A percentile compares a stretch with the other conserved stretches of the same genome.
These are phyloP conservation scores for Trichothecium sympodiale DNA, from an alignment of 2,329 filamentous ascomycete genomes.

Conservation along the genomic window DNA sequence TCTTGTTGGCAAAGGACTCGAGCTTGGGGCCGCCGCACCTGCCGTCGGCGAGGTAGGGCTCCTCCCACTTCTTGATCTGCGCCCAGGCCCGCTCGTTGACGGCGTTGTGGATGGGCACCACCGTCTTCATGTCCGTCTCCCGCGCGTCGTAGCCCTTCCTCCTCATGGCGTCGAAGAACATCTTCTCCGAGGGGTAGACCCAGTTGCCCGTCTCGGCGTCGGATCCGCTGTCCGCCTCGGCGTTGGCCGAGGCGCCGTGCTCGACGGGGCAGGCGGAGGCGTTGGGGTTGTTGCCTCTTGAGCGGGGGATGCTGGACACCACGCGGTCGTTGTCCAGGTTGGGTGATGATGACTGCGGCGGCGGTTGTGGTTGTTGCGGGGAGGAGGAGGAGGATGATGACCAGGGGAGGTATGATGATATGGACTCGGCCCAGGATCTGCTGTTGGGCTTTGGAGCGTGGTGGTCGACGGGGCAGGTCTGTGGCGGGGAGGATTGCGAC, in stretches of 20 bases:
- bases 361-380: slow-evolving; percentile 1
- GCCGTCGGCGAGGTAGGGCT: slow-evolving; percentile 41
- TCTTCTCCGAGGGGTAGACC: slow-evolving; percentile 93
- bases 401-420: slow-evolving; percentile 31
- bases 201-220: slow-evolving; percentile 68
- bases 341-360: neutral
- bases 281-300: slow-evolving; percentile 21
- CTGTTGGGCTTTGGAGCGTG: slow-evolving; percentile 11
- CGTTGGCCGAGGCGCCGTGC: slow-evolving; percentile 47
- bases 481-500: slow-evolving; percentile 7
- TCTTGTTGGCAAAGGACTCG: slow-evolving; percentile 71
- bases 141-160: slow-evolving; percentile 71
- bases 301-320: slow-evolving; percentile 69
- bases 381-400: slow-evolving; percentile 17
- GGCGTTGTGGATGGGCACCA: slow-evolving; percentile 96
- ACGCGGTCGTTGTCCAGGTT: slow-evolving; percentile 56
- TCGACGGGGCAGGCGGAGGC: slow-evolving; percentile 26
- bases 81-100: slow-evolving; percentile 95
- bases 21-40: slow-evolving; percentile 66
- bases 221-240: slow-evolving; percentile 63
- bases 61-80: slow-evolving; percentile 86
- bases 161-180: slow-evolving; percentile 97
- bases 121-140: slow-evolving; percentile 71
- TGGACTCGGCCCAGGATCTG: slow-evolving; percentile 31
- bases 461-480: slow-evolving; percentile 23